Evolutionary conservation across 345 rosid genomes (phyloP), one percentile per base, ranked within the genome.

Genomic region (Bretschneidera sinensis): DNA sequence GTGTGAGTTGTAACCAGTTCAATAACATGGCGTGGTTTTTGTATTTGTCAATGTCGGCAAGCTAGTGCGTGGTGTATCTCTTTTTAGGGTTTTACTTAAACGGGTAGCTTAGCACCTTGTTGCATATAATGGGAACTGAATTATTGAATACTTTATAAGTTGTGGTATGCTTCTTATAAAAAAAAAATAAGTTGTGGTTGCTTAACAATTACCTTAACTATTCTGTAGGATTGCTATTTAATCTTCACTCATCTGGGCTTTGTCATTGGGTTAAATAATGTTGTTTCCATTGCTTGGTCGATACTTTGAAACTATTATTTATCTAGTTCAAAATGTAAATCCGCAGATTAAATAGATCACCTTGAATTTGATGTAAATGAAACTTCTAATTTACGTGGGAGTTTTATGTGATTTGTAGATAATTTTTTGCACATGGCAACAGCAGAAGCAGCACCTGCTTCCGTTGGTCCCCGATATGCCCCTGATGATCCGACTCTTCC

Each of bases 401-500:
- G 31, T 60, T 57, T 61, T 55, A 3, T 51, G 10, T 67, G 61
- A 50, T n/a, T 67, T 72, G 59, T 55, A 72, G 82, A 66, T 51
- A 39, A 25, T 48, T 57, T 61, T 57, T 69, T 71, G 71, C 58
- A 25, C 21, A 88, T 88, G 99, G 83, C 89, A 51, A 60, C 86
- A 10, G 60, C 86, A 18, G 97, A 88, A 70, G 76, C 82, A 25
- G 68, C 72, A 45, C 11, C 83, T 43, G 71, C 76, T 50, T 65
- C 92, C 60, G 67, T 74, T 54, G 99, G 95, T 59, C 97, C 95
- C 0, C 72, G 95, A 23, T 94, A 83, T 74, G 97, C 97, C 4
- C 99, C 97, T 0, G 99, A 90, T 49, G 99, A 94, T 56, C 96
- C 96, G 9, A 79, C 86, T 25, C 95, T 94, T 72, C 99, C 99